Base-by-base conservation (phyloP, 768 basidiomycete species). In the Lactarius akahatsu region DNA sequence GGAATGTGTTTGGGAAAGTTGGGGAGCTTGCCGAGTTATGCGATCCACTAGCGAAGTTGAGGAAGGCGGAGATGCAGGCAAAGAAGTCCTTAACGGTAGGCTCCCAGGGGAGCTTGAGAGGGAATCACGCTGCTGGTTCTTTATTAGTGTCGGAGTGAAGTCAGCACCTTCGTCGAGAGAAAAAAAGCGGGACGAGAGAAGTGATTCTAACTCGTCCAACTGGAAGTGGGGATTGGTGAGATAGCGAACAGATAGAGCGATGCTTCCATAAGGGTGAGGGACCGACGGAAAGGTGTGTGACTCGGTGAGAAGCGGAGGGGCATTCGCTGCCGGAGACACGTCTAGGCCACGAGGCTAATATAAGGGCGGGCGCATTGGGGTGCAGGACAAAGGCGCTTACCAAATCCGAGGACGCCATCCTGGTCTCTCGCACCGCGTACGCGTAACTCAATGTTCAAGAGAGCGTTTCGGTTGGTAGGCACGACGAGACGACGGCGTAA, bases 141-240 rank as follows among this genome's bases (percentile, higher is more conserved):
- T 86, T 38, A 81, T 79, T 13, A 92, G 78, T 0, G 91, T 92
- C 0, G 90, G 91, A 0, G 88, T 84, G 72, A 92, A 92, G 36
- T 83, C 83, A 2, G 79, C 80, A 20, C 83, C 86, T 70, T 86
- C 83, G 70, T 90, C 88, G 62, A 86, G 80, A 1, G 87, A 87
- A 30, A 89, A 79, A 72, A 94, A 90, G 16, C 85, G 80, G 4
- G 87, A 88, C 3, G 89, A 91, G 5, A 93, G 79, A 1, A 92
- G 77, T 1, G 88, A 87, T 76, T 94, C 92, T 38, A 88, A 80
- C 69, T 91, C 88, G 75, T 92, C 90, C 36, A 92, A 77, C 68
- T 85, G 82, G 79, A 93, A 93, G 71, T 83, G 79, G 4, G 91
- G 89, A 1, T 82, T 77, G 15, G 83, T 79, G 57, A 92, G 84